Conservation (phyloP, 2,329 filamentous ascomycete genomes). For the Ophiostoma piceae region DNA sequence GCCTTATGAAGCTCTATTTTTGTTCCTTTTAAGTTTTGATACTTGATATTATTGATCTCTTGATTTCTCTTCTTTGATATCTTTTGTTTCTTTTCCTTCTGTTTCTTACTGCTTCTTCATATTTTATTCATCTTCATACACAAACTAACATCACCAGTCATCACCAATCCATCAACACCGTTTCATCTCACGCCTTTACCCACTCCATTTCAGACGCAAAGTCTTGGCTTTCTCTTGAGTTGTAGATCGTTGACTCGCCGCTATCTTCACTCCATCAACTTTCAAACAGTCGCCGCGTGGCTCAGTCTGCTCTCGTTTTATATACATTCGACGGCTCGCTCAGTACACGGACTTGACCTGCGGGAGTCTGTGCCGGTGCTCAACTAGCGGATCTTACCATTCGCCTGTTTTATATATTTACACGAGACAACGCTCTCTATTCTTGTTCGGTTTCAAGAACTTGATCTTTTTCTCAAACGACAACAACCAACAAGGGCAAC, state of each 20-base stretch:
- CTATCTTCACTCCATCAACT: background rate
- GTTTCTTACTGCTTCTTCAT: background rate
- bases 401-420: slow-evolving; percentile 4
- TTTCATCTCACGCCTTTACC: background rate
- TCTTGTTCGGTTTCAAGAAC: slow-evolving; percentile 4
- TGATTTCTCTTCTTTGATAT: background rate
- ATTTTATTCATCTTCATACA: background rate
- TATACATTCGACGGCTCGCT: background rate
- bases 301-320: background rate
- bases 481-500: background rate
- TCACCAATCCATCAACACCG: background rate
- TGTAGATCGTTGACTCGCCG: slow-evolving; percentile 11
- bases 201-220: slow-evolving; percentile 4
- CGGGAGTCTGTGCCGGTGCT: background rate
- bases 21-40: background rate
- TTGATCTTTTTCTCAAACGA: background rate
- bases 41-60: background rate
- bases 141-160: background rate
- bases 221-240: background rate
- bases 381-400: background rate
- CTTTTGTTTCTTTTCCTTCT: slow-evolving; percentile 2
- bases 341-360: background rate
- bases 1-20: slow-evolving; percentile 14
- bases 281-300: slow-evolving; percentile 13
- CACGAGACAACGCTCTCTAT: background rate